These are phyloP conservation scores for Elaeagnus macrophylla DNA, from an alignment of 306 rosid genomes.

Conservation along the genomic window DNA sequence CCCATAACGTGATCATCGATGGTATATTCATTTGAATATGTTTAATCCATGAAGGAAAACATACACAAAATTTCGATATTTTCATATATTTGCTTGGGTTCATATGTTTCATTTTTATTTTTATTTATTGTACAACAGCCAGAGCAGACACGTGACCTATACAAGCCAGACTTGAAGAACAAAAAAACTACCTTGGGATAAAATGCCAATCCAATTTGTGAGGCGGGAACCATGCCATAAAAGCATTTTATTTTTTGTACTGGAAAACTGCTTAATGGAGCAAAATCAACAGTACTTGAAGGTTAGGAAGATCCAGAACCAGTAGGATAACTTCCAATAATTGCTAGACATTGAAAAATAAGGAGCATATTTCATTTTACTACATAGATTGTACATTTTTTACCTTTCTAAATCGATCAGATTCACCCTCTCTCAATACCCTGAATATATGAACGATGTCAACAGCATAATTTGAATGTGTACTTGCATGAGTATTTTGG, in stretches of 20 bases:
- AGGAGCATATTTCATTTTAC: slow-evolving; percentile 6
- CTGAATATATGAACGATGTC: slow-evolving; percentile 64
- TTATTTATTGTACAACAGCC: too few species aligned
- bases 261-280: slow-evolving; percentile 48
- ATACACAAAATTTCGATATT: too few species aligned
- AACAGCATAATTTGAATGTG: slow-evolving; percentile 72
- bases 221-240: slow-evolving; percentile 98
- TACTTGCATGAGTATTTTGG: slow-evolving; percentile 80
- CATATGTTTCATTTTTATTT: too few species aligned
- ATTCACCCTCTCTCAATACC: slow-evolving; percentile 59
- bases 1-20: too few species aligned
- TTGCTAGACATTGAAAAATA: slow-evolving; percentile 4
- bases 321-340: neutral
- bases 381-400: slow-evolving; percentile 11
- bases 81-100: too few species aligned
- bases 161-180: slow-evolving; percentile 11
- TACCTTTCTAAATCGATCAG: slow-evolving; percentile 71
- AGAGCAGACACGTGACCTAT: neutral
- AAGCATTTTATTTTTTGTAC: slow-evolving; percentile 69
- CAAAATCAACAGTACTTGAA: slow-evolving; percentile 8
- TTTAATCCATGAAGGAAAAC: too few species aligned
- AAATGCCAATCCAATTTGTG: slow-evolving; percentile 93
- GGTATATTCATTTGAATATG: too few species aligned
- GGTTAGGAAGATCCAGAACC: neutral
- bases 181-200: slow-evolving; percentile 73